phyloP scores from a whole-genome alignment of 305 asterid species.

The Solanum chacoense region DNA sequence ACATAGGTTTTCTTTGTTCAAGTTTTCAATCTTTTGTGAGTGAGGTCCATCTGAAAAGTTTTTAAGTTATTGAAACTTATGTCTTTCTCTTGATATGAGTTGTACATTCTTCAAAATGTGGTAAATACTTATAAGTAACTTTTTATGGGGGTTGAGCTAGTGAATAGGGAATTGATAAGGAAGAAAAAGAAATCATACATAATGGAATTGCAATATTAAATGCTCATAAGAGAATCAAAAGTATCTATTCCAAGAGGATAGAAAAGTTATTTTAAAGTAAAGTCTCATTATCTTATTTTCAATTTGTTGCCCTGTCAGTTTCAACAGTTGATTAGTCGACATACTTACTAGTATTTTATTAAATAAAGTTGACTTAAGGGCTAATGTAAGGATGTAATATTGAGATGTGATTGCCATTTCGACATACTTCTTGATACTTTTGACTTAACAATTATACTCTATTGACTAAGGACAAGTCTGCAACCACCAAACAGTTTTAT shows the following conservation, averaged over 20 bases:
- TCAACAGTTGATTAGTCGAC: neutral
- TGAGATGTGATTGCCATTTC: neutral
- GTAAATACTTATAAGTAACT: neutral
- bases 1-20: neutral
- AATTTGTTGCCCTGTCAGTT: neutral
- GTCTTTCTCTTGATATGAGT: constrained; percentile 3
- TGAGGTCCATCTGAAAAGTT: constrained; percentile 16
- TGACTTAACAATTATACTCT: neutral
- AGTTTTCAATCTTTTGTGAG: constrained; percentile 19
- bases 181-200: neutral
- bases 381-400: neutral
- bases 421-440: neutral
- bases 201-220: neutral
- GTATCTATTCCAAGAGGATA: neutral
- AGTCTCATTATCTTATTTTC: neutral
- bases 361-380: neutral
- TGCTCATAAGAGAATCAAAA: neutral
- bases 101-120: neutral
- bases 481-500: neutral
- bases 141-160: neutral
- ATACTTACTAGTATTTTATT: neutral
- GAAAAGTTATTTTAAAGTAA: neutral
- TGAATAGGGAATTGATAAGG: neutral
- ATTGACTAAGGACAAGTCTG: neutral
- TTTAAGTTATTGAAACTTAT: constrained; percentile 26